phyloP scores from a whole-genome alignment of 179 eudicot genomes.

The Nepenthes alata region DNA sequence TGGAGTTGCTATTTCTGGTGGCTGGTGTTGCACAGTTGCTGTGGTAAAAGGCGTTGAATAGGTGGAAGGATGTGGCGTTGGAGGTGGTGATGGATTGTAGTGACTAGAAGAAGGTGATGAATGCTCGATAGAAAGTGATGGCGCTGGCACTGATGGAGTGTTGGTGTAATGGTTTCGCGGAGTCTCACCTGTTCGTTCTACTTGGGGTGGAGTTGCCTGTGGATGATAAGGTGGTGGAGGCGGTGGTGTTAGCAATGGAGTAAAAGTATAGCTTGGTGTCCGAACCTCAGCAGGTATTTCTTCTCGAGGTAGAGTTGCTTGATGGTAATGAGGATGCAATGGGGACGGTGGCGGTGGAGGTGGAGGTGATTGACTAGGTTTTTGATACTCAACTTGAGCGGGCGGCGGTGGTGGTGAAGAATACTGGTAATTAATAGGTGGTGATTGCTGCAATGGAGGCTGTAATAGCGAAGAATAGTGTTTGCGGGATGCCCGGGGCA shows the following conservation, averaged over 20 bases:
- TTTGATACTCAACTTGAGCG: not conserved
- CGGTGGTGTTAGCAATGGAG: not conserved
- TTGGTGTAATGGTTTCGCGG: too few relatives aligned
- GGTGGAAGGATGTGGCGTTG: constrained; percentile 4
- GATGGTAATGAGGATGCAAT: constrained; percentile 2
- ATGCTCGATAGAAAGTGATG: not conserved
- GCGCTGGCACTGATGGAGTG: not conserved
- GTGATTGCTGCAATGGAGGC: not conserved
- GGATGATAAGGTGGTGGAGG: not conserved
- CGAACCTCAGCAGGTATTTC: not conserved
- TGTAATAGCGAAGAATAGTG: not conserved
- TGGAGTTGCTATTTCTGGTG: constrained; percentile 3
- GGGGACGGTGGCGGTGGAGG: constrained; percentile 7
- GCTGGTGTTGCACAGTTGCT: constrained; percentile 2
- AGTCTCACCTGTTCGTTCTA: too few relatives aligned
- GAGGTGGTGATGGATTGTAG: not conserved
- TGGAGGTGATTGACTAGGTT: not conserved
- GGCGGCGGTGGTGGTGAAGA: constrained; percentile 11
- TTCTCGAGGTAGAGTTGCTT: not conserved
- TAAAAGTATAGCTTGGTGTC: not conserved
- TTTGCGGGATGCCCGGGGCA: constrained; percentile 1
- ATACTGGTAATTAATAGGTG: not conserved
- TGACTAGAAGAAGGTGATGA: not conserved
- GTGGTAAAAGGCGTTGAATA: constrained; percentile 2
- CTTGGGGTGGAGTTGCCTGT: too few relatives aligned